Conservation (phyloP, 2,329 filamentous ascomycete species). For the Ceratocystis diversiconidia region DNA sequence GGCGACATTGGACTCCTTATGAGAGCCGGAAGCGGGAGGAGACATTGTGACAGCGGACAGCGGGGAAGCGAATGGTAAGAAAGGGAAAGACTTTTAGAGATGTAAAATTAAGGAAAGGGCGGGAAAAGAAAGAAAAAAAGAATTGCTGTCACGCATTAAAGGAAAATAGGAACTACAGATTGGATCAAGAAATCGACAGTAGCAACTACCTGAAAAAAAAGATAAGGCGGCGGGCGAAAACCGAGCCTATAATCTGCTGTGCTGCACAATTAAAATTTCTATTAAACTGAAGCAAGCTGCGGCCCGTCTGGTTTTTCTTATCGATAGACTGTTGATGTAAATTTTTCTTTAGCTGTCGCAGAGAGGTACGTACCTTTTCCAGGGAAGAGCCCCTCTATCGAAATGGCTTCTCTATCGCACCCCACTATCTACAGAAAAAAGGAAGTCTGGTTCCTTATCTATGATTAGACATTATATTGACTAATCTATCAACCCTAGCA, state of each 20-base stretch:
- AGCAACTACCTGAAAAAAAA: neutral
- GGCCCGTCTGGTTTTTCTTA: neutral
- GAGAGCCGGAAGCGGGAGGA: constrained; percentile 40
- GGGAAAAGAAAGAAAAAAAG: neutral
- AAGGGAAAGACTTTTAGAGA: constrained; percentile 1
- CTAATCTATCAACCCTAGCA: no score
- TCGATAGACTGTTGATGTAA: neutral
- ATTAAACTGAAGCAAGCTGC: neutral
- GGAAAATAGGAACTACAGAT: neutral
- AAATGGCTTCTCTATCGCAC: neutral
- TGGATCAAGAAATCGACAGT: neutral
- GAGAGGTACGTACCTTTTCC: neutral
- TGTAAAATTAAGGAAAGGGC: neutral
- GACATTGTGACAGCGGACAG: constrained; percentile 28
- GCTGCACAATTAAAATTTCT: neutral
- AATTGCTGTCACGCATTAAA: neutral
- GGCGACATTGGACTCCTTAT: constrained; percentile 81
- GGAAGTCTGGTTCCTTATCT: no score
- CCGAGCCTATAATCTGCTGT: constrained; percentile 12
- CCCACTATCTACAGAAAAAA: no score
- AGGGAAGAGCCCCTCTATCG: neutral
- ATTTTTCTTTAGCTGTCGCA: neutral
- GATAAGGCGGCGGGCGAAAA: constrained; percentile 11
- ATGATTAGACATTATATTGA: no score
- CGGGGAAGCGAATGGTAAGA: neutral